Base-by-base conservation (phyloP, 1,139 yeast genomes). In the Zhuliangozyma blackwelliae region DNA sequence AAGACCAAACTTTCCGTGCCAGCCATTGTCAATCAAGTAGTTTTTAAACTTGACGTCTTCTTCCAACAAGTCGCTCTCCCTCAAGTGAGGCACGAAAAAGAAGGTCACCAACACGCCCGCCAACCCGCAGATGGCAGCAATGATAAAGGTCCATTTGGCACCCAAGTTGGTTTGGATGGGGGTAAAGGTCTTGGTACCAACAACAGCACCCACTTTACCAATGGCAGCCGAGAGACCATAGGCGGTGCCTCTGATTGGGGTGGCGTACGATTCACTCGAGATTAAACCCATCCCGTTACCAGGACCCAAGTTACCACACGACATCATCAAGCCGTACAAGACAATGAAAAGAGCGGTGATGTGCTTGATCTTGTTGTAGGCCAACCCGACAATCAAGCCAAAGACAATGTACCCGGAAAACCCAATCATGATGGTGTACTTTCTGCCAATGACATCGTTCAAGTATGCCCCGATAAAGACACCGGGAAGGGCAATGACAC, bases 231-330 rank as follows among this genome's bases (percentile, higher is more conserved):
- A 59, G 19, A 71, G 36, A 32, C 75, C 75, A 44, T 74, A 74
- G 35, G 62, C 67, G 1, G 89, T 80, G 34, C 90, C 92, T 58
- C 92, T 70, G 32, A 84, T 74, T 12, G 87, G 85, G 10, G 90
- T 82, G 21, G 92, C 88, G 51, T 70, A 84, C 3, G 78, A 68
- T 56, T 84, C 92, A 25, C 84, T 74, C 9, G 87, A 72, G 4
- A 75, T 63, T 39, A 84, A 67, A 8, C 92, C 92, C 71, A 83
- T 65, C 68, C 76, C 76, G 53, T 82, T 74, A 46, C 92, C 92
- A 4, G 92, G 92, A 4, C 94, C 92, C 48, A 82, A 64, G 57
- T 82, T 82, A 49, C 89, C 89, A 36, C 56, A 49, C 16, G 69
- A 59, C 59, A 65, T 66, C 69, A 72, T 64, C 27, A 72, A 54